A percentile compares a stretch with the other conserved stretches of the same genome.
Conservation (phyloP, 345 rosid genomes). For the Alliaria petiolata region DNA sequence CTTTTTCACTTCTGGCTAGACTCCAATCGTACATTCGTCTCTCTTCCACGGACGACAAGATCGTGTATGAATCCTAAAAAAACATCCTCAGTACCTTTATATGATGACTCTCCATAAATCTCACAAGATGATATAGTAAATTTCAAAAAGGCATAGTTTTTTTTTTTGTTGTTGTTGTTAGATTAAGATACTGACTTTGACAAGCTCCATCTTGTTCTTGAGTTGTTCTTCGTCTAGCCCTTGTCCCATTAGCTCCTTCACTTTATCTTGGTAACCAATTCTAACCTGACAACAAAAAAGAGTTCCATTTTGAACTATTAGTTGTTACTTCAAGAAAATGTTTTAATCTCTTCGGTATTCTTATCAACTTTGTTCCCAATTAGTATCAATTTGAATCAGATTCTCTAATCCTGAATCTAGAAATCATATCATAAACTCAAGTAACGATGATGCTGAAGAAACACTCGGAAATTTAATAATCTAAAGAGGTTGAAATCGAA, state of each 20-base stretch:
- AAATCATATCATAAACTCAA: no score
- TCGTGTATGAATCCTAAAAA: conserved; percentile 62
- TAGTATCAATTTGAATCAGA: neutral
- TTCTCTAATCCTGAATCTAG: neutral
- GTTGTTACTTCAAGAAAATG: neutral
- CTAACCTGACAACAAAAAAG: conserved; percentile 34
- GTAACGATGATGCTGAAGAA: neutral
- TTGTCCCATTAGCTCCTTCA: conserved; percentile 47
- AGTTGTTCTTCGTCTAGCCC: conserved; percentile 56
- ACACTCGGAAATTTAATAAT: neutral
- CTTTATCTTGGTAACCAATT: conserved; percentile 44
- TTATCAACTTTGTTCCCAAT: neutral
- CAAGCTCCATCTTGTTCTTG: conserved; percentile 41
- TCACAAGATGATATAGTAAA: neutral
- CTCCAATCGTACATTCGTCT: conserved; percentile 96
- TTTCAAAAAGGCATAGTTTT: neutral
- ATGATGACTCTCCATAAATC: neutral
- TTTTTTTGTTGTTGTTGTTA: no score
- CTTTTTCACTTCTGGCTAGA: conserved; percentile 53
- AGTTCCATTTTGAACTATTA: neutral
- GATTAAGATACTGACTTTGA: conserved; percentile 44
- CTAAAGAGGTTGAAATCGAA: neutral
- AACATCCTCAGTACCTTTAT: neutral
- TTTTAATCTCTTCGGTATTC: neutral
- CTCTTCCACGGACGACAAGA: conserved; percentile 63